phyloP scores from a whole-genome alignment of 805 yeast genomes.

The Candida yuanshanica region DNA sequence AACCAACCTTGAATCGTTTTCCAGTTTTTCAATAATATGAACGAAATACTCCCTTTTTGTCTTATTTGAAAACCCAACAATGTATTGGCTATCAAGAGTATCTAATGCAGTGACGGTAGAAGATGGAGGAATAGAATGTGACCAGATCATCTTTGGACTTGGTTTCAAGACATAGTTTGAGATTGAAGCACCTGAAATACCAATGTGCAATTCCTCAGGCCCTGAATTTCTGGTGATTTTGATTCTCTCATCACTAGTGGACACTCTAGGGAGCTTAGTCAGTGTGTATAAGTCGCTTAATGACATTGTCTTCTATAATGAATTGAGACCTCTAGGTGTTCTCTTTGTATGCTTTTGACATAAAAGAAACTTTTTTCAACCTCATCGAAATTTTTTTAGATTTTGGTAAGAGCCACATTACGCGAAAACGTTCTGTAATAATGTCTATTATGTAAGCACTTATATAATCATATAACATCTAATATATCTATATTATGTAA shows the following conservation, averaged over 20 bases:
- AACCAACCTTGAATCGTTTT: conserved; percentile 19
- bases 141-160: conserved; percentile 48
- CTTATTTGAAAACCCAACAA: conserved; percentile 18
- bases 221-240: conserved; percentile 10
- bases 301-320: conserved; percentile 13
- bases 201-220: conserved; percentile 19
- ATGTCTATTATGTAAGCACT: no score
- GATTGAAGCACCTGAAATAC: conserved; percentile 25
- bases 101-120: conserved; percentile 29
- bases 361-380: background rate
- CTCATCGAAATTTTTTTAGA: conserved; percentile 4
- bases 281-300: conserved; percentile 20
- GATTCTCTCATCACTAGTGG: conserved; percentile 14
- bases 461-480: no score
- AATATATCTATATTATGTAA: no score
- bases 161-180: conserved; percentile 40
- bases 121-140: conserved; percentile 43
- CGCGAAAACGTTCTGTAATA: no score
- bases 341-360: background rate
- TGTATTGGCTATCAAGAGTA: conserved; percentile 3
- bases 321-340: background rate
- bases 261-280: conserved; percentile 22
- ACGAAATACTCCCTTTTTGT: conserved; percentile 13
- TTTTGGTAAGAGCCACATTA: no score
- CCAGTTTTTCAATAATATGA: conserved; percentile 15